Conservation (phyloP, 257 asterid genomes). For the Scutellaria galericulata region DNA sequence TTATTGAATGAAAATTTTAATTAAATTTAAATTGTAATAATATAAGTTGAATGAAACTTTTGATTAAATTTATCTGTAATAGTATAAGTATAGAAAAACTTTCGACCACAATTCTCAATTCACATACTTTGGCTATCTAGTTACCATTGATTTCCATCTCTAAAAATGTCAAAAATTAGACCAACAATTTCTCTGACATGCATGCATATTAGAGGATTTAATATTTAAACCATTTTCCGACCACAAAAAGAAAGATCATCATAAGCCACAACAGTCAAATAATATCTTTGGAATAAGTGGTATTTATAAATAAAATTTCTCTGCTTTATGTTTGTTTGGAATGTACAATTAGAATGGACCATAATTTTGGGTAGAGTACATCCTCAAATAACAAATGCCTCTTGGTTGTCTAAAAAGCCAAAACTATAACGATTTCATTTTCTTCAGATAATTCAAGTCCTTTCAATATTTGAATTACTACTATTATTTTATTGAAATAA, state of each 20-base stretch:
- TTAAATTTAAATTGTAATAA: too few relatives aligned
- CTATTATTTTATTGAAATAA: too few relatives aligned
- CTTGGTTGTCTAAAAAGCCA: conserved; percentile 31
- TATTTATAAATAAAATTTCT: background rate
- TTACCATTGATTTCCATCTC: too few relatives aligned
- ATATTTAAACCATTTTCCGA: background rate
- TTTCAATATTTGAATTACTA: background rate
- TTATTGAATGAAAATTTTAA: too few relatives aligned
- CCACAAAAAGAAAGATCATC: background rate
- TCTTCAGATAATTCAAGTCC: too few relatives aligned
- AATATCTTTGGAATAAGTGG: conserved; percentile 9
- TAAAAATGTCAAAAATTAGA: too few relatives aligned
- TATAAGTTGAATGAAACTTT: too few relatives aligned
- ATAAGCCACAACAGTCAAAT: background rate
- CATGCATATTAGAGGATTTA: background rate
- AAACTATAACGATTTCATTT: background rate
- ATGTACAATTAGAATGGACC: background rate
- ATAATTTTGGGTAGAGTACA: conserved; percentile 17
- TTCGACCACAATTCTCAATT: too few relatives aligned
- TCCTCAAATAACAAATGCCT: conserved; percentile 28
- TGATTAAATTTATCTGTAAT: too few relatives aligned
- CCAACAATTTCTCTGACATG: too few relatives aligned
- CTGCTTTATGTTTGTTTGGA: background rate
- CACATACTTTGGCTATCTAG: too few relatives aligned
- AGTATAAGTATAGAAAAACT: too few relatives aligned